These are phyloP conservation scores for Tuber calosporum DNA, from an alignment of 495 filamentous ascomycete genomes.

Conservation along the genomic window DNA sequence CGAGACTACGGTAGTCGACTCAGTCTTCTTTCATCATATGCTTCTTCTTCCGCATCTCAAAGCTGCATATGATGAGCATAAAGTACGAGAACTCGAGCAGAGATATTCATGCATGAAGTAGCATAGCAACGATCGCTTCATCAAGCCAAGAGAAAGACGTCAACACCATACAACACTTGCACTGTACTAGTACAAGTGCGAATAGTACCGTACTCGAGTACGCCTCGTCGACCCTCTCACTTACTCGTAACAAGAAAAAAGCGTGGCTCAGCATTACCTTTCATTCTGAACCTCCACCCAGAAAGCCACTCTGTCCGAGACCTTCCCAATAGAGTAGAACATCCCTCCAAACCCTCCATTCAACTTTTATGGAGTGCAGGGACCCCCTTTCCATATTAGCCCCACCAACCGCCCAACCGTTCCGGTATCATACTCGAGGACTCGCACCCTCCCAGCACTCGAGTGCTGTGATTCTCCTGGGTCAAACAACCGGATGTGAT, in stretches of 20 bases:
- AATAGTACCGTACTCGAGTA: no score
- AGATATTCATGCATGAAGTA: neutral
- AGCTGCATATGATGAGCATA: neutral
- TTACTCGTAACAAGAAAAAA: neutral
- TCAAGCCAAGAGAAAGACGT: neutral
- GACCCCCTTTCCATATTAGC: conserved; percentile 28
- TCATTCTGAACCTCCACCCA: neutral
- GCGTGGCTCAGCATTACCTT: neutral
- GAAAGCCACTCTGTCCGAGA: neutral
- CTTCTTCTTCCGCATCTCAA: neutral
- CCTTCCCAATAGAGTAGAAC: neutral
- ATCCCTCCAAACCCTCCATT: conserved; percentile 14
- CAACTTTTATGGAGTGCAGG: conserved; percentile 27
- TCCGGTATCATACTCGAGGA: no score
- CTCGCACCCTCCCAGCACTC: no score
- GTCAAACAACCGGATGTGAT: neutral
- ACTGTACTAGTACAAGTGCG: no score
- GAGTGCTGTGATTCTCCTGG: conserved; percentile 1
- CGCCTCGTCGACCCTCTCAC: neutral
- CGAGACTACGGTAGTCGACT: neutral
- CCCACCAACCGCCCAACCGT: neutral
- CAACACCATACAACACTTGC: neutral
- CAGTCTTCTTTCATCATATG: neutral
- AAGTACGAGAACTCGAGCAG: neutral
- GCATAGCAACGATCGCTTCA: neutral